Base-by-base conservation (phyloP, 495 filamentous ascomycete species). In the Aspergillus heteromorphus region DNA sequence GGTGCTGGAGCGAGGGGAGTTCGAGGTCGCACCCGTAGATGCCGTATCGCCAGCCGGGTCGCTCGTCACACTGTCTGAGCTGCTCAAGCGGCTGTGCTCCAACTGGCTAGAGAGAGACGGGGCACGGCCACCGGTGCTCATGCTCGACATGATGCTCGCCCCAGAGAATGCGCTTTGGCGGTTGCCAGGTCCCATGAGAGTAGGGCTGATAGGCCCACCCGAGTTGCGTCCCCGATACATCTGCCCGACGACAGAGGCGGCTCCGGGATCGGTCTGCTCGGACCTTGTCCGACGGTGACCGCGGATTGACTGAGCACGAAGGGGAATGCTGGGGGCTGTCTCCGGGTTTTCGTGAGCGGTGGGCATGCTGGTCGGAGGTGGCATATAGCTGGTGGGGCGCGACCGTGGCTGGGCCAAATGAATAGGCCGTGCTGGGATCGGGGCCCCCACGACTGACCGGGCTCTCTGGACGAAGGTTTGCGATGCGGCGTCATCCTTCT, bases 251-350 rank as follows among this genome's bases (percentile, higher is more conserved):
- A 93, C 81, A 38, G 78, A 80, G 16, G 89, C 88, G 4, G 82
- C 84, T 16, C 61, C 73, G 41, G 79, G 74, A 48, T 71, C 73
- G 1, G 82, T 79, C 59, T 88, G 85, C 56, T 96, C 90, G 49
- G 89, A 93, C 66, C 76, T 79, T 16, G 77, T 80, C 68, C 78
- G 84, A 70, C 72, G 83, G 72, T 79, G 80, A 52, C 67, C 79
- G 36, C 81, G 83, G 11, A 80, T 75, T 55, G 84, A 87, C 55
- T 81, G 72, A 8, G 84, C 80, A 47, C 89, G 86, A 18, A 96
- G 75, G 4, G 89, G 91, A 56, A 95, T 88, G 60, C 85, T 87
- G 19, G 89, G 88, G 8, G 89, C 89, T n/a, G 87, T 95, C 1
- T 86, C 78, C 1, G 90, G 88, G 67, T 95, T 79, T 55, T 83